Conservation (phyloP, 2,329 filamentous ascomycete species). For the Phaeosphaeria sp. region DNA sequence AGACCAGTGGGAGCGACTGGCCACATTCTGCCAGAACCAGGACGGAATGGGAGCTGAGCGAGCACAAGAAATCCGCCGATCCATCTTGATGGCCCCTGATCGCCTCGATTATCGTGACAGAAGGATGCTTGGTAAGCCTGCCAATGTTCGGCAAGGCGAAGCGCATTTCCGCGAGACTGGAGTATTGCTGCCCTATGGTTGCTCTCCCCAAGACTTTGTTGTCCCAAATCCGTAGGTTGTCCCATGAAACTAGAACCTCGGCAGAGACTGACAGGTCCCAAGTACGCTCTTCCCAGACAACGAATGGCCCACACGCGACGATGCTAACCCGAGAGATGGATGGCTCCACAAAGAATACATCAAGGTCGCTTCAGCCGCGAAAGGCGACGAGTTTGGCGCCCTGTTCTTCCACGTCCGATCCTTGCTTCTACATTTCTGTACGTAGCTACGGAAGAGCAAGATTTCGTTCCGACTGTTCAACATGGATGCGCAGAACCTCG, state of each 20-base stretch:
- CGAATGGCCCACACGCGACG: constrained; percentile 50
- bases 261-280: too few relatives aligned
- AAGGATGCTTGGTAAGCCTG: too few relatives aligned
- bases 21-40: too few relatives aligned
- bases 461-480: constrained; percentile 39
- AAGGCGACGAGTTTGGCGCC: constrained; percentile 50
- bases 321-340: constrained; percentile 46
- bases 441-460: constrained; percentile 21
- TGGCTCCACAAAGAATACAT: constrained; percentile 46
- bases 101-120: too few relatives aligned
- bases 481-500: constrained; percentile 32
- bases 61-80: too few relatives aligned
- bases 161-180: constrained; percentile 48
- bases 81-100: too few relatives aligned
- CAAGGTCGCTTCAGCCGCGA: constrained; percentile 22
- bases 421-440: constrained; percentile 41
- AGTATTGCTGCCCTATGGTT: constrained; percentile 51
- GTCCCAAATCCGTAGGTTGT: constrained; percentile 52
- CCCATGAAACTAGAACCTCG: too few relatives aligned
- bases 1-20: too few relatives aligned
- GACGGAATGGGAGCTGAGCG: too few relatives aligned
- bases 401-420: constrained; percentile 46
- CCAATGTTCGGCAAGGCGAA: constrained; percentile 28
- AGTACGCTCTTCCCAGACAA: constrained; percentile 47
- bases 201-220: constrained; percentile 37